Conservation (phyloP, 192 early-diverging fungal genomes). For the Radiomyces spectabilis region DNA sequence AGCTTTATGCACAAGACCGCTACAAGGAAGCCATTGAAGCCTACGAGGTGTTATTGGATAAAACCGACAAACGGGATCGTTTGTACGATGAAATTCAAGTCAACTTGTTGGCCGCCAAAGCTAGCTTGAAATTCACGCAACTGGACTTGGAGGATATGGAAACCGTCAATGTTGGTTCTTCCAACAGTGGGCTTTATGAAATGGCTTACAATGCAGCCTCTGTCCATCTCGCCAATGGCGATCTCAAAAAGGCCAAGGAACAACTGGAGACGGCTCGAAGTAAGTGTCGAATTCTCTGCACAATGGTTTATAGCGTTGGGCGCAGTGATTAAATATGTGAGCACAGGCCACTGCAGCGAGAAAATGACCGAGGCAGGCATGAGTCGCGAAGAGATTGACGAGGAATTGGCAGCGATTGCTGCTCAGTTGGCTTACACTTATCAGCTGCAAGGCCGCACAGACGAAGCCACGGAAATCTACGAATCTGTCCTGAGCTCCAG, state of each 20-base stretch:
- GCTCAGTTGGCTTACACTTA: conserved; percentile 62
- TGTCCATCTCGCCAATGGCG: conserved; percentile 40
- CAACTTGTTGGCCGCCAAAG: conserved; percentile 16
- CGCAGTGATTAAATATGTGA: no score
- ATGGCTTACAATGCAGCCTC: conserved; percentile 62
- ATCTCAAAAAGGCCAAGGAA: conserved; percentile 43
- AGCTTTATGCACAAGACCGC: conserved; percentile 18
- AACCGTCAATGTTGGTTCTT: conserved; percentile 15
- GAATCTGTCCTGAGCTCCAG: conserved; percentile 33
- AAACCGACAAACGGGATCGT: background rate
- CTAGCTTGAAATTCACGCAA: conserved; percentile 8
- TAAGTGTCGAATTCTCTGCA: conserved; percentile 25
- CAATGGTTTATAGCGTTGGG: no score
- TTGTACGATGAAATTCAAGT: conserved; percentile 13
- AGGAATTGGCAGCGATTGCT: conserved; percentile 53
- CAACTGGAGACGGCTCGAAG: conserved; percentile 48
- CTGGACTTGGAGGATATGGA: background rate
- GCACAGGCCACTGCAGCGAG: conserved; percentile 13
- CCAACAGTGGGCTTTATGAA: conserved; percentile 45
- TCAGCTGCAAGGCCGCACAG: conserved; percentile 46
- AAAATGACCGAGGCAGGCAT: conserved; percentile 27
- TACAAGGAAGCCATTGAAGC: conserved; percentile 5
- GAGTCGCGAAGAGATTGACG: conserved; percentile 48
- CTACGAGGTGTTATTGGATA: conserved; percentile 2
- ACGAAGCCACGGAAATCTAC: conserved; percentile 53